Base-by-base conservation (phyloP, 352 stramenopile genomes). In the Phytophthora multivora region DNA sequence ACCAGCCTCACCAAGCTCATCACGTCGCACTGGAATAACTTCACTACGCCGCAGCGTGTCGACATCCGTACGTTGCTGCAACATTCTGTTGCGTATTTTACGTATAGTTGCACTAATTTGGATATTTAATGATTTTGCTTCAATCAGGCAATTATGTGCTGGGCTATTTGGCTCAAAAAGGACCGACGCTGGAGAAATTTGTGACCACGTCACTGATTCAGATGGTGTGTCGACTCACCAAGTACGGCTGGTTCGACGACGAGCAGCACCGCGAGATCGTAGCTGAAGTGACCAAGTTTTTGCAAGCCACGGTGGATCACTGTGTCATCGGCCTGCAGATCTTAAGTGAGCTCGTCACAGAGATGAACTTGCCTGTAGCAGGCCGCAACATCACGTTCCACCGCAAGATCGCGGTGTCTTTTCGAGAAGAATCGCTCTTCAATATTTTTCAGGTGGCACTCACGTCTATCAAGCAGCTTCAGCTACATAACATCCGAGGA, bases 221-320 rank as follows among this genome's bases (percentile, higher is more conserved):
- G 71, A 90, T 99, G 65, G 89, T 99, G 10, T 99, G 97, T 73
- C 93, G 97, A 13, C 93, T 99, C 48, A 99, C 96, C 59, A 99
- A 99, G 82, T 93, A 99, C 48, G 97, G 97, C n/a, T 99, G 97
- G 97, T 99, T 99, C 66, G 97, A 99, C 62, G 97, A 99, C 74
- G 90, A 97, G 30, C 95, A 99, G 53, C 87, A 95, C 76, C 86
- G 97, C 30, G 96, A 99, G 66, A 90, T 99, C 51, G 92, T 98
- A n/a, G 89, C 98, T 46, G 97, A 99, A 67, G 95, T 98, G 23
- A 98, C 91, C 56, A 99, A 99, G 69, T 99, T 99, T 65, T 64
- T 99, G 30, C 86, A 97, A 63, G 97, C 96, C 10, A 98, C 96
- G 10, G 89, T 98, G 11, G 96, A 98, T 66, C 97, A 99, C 75